Conservation (phyloP, 305 asterid species). For the Fraxinus velutina region DNA sequence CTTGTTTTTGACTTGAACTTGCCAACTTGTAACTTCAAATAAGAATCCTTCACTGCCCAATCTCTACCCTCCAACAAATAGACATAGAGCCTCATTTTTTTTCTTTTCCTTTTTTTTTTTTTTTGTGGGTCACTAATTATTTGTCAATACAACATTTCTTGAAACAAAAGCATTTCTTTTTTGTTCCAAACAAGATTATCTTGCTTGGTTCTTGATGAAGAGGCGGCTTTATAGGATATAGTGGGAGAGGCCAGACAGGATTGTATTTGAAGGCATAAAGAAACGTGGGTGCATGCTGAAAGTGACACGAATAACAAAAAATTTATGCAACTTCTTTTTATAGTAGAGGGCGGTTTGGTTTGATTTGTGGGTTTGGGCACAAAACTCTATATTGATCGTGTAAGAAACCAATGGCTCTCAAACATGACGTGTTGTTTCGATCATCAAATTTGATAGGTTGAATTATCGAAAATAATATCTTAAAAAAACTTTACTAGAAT, state of each 20-base stretch:
- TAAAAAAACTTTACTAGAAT: not conserved
- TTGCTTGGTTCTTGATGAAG: slow-evolving; percentile 15
- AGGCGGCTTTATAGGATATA: slow-evolving; percentile 23
- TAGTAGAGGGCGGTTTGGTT: slow-evolving; percentile 23
- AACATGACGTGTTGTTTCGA: not conserved
- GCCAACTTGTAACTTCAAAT: slow-evolving; percentile 63
- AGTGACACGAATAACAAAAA: slow-evolving; percentile 49
- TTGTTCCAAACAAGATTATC: not conserved
- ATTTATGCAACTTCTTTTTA: not conserved
- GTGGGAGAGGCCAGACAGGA: slow-evolving; percentile 17
- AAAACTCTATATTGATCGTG: not conserved
- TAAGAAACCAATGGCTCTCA: not conserved
- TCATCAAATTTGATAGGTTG: not conserved
- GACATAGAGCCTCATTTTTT: slow-evolving; percentile 56
- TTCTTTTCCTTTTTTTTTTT: not conserved
- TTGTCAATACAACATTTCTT: not conserved
- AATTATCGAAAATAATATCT: not conserved
- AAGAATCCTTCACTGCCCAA: slow-evolving; percentile 53
- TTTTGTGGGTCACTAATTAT: not conserved
- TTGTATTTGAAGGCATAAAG: slow-evolving; percentile 38
- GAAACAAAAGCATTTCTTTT: not conserved
- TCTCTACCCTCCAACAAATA: slow-evolving; percentile 67
- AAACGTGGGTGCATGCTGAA: slow-evolving; percentile 49
- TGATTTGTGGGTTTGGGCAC: slow-evolving; percentile 7
- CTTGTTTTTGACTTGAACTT: slow-evolving; percentile 63